A percentile compares a stretch with the other conserved stretches of the same genome.
Evolutionary conservation across 2,329 filamentous ascomycete genomes (phyloP).

Genomic region (Botrytis elliptica): DNA sequence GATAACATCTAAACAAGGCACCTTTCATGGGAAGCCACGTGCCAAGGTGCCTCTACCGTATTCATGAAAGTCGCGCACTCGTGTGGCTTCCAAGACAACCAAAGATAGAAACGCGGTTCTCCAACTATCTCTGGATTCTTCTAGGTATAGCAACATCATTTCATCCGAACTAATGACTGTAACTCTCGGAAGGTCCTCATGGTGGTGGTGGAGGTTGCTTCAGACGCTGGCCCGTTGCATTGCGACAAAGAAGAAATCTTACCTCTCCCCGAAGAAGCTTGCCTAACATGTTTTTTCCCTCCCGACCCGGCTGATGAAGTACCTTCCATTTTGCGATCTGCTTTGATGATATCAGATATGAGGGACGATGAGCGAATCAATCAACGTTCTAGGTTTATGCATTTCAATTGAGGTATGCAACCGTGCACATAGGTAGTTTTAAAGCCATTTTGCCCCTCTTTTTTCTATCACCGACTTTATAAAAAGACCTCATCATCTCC

Average conservation of each 20-base stretch:
- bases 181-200: neutral
- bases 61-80: slow-evolving; percentile 4
- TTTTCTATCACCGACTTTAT: neutral
- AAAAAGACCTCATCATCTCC: neutral
- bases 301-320: slow-evolving; percentile 9
- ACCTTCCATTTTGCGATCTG: slow-evolving; percentile 3
- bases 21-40: neutral
- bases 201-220: neutral
- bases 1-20: neutral
- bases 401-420: neutral
- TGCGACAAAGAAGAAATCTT: neutral
- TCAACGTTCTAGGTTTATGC: neutral
- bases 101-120: neutral
- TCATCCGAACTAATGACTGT: neutral
- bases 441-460: neutral
- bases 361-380: neutral
- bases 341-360: neutral
- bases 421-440: neutral
- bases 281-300: slow-evolving; percentile 17
- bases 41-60: neutral
- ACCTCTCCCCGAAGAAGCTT: slow-evolving; percentile 21
- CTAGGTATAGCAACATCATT: neutral
- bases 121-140: neutral
- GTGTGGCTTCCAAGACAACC: neutral
- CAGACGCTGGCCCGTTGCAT: neutral